Evolutionary conservation across 75 land plant species (phyloP), one percentile per base, ranked within the genome.

Genomic region (Pinus taeda): DNA sequence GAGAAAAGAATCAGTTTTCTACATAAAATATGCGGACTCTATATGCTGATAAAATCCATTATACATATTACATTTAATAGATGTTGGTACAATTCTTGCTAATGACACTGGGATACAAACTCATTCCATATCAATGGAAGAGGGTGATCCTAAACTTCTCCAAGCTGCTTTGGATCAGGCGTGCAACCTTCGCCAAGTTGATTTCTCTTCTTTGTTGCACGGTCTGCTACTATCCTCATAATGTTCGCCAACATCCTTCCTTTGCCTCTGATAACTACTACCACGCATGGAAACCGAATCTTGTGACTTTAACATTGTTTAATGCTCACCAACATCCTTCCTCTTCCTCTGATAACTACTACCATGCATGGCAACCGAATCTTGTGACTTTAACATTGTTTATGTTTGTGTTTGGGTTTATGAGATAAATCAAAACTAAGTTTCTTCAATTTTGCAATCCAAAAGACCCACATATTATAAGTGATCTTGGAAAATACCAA

Each of bases 321-420:
- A n/a, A n/a, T n/a, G n/a, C n/a, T n/a, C n/a, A 22, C 13, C 60
- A 81, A 9, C 94, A 92, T 73, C 93, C 97, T 57, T 92, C 97
- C 13, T 94, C 87, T 84, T 95, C 95, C 26, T 94, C 84, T 74
- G 91, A 92, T 76, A 88, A 84, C 57, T 94, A 94, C 76, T 94
- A 86, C 76, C 90, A 90, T 20, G 90, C 20, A 30, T 78, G 65
- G 60, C 62, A 73, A 79, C 89, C 73, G 92, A 88, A 11, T 85
- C 91, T 21, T 94, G 97, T 72, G 78, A 82, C 77, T 94, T 94
- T 67, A 76, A 63, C 62, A 84, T 86, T 5, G 84, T 91, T 55
- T 30, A 30, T 30, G 33, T 30, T 30, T 1, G 1, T 30, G 33
- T 30, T 30, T 30, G 33, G 33, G 33, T 30, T 30, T 30, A 0